Conservation (phyloP, 768 basidiomycete species). For the Hygrocybe coccinea region DNA sequence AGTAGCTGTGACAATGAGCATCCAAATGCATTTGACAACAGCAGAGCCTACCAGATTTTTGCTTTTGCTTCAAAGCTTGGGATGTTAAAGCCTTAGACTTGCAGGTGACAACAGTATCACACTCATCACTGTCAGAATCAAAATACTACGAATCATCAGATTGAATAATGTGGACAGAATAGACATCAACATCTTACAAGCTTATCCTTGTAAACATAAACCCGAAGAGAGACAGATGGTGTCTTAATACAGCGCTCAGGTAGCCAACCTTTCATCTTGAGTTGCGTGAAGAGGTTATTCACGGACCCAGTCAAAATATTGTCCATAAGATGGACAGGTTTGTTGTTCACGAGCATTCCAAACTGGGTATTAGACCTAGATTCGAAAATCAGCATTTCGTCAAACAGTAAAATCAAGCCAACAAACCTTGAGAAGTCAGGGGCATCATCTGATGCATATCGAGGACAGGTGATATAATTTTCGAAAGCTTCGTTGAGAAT, state of each 20-base stretch:
- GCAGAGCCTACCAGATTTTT: no score
- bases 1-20: not conserved
- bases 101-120: no score
- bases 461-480: not conserved
- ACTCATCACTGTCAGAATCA: no score
- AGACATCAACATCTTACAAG: no score
- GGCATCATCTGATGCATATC: not conserved
- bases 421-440: not conserved
- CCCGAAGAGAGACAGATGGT: not conserved
- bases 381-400: not conserved
- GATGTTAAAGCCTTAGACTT: no score
- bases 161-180: no score
- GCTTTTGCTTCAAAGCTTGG: no score
- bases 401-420: not conserved
- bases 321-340: not conserved
- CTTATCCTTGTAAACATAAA: not conserved
- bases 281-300: not conserved
- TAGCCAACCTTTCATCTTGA: not conserved
- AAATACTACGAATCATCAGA: no score
- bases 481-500: not conserved
- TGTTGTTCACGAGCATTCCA: not conserved
- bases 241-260: not conserved
- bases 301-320: not conserved
- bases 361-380: not conserved
- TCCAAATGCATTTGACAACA: no score